Conservation (phyloP, 2,329 filamentous ascomycete species). For the Penicillium polonicum region DNA sequence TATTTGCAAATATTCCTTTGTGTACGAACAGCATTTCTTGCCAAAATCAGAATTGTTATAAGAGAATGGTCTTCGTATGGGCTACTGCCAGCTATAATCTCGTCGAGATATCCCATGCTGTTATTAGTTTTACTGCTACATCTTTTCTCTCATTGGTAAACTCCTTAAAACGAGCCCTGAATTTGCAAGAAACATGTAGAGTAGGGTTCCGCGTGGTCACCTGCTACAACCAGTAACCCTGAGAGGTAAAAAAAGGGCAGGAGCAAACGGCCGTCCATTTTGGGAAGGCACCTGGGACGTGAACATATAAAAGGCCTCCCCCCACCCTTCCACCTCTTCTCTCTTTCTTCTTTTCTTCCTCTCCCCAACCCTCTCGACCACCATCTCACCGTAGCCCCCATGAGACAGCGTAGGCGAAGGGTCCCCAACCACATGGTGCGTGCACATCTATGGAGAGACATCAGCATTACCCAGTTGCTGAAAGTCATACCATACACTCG, state of each 20-base stretch:
- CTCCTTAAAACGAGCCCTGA: too few relatives aligned
- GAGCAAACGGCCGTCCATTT: not conserved
- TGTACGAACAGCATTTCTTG: constrained; percentile 2
- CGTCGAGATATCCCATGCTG: constrained; percentile 23
- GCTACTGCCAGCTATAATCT: not conserved
- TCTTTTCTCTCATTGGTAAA: not conserved
- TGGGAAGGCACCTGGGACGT: too few relatives aligned
- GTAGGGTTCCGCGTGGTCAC: not conserved
- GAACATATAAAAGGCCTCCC: too few relatives aligned
- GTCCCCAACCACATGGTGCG: not conserved
- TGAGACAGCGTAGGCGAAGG: not conserved
- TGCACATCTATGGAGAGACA: not conserved
- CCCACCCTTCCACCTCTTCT: too few relatives aligned
- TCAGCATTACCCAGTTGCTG: not conserved
- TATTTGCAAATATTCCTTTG: constrained; percentile 10
- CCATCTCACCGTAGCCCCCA: too few relatives aligned
- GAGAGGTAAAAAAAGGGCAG: not conserved
- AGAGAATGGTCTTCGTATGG: not conserved
- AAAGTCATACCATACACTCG: not conserved
- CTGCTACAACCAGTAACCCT: not conserved
- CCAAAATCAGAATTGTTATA: constrained; percentile 3
- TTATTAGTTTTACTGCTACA: constrained; percentile 4
- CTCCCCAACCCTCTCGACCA: too few relatives aligned
- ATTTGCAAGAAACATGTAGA: not conserved
- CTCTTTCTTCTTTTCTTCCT: too few relatives aligned